Evolutionary conservation across 441 rosid genomes (phyloP).

Genomic region (Rhodomyrtus psidioides): DNA sequence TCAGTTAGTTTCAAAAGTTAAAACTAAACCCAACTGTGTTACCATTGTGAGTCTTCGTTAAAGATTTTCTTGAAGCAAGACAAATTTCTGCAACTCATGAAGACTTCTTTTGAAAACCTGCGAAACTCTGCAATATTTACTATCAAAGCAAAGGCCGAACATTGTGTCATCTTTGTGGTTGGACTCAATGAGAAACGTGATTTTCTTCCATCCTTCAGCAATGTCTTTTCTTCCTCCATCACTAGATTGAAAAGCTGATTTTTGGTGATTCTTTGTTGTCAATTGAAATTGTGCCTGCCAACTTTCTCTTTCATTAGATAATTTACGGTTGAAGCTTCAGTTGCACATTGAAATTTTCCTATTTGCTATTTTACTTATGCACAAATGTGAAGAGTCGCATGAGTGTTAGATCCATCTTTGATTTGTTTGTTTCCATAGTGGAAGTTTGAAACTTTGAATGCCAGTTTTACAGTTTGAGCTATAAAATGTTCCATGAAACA

Average conservation of each 20-base stretch:
- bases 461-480: not conserved
- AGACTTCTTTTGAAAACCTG: not conserved
- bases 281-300: not conserved
- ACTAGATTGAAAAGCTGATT: not conserved
- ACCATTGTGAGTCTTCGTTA: not conserved
- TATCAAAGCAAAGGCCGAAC: not conserved
- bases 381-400: not conserved
- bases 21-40: not conserved
- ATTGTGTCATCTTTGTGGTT: not conserved
- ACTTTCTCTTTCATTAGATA: not conserved
- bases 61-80: not conserved
- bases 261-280: not conserved
- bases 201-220: not conserved
- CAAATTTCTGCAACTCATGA: not conserved
- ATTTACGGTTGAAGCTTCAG: not conserved
- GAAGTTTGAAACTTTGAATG: not conserved
- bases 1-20: not conserved
- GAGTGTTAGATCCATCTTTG: not conserved
- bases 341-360: not conserved
- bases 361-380: not conserved
- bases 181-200: not conserved
- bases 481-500: not conserved
- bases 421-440: not conserved
- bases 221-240: not conserved
- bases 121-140: not conserved